Evolutionary conservation across 2,329 filamentous ascomycete species (phyloP).

Genomic region (Stenocarpella maydis): DNA sequence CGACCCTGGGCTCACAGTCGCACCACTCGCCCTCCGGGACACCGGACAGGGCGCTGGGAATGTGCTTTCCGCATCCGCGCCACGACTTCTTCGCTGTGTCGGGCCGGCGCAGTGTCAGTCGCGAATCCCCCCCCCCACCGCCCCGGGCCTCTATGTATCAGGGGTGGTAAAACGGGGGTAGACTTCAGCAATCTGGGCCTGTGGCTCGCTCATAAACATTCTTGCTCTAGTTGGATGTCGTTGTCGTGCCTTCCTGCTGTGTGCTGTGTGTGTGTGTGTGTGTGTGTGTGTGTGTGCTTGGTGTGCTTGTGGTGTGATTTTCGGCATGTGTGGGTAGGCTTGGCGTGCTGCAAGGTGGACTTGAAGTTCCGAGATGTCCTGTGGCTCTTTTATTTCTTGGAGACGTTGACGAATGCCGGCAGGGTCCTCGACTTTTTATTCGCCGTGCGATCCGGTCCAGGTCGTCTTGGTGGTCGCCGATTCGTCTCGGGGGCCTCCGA

Average conservation of each 20-base stretch:
- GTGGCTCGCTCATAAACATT: slow-evolving; percentile 54
- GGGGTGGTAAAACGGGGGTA: not conserved
- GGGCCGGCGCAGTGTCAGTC: not conserved
- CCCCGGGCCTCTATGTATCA: too few species aligned
- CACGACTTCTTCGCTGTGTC: slow-evolving; percentile 55
- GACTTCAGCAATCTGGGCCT: slow-evolving; percentile 52
- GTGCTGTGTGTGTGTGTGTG: not conserved
- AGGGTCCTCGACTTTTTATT: not conserved
- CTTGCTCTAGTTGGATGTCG: too few species aligned
- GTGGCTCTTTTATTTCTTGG: not conserved
- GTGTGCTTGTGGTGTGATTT: too few species aligned
- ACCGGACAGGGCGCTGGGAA: slow-evolving; percentile 53
- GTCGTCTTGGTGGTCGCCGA: slow-evolving; percentile 12
- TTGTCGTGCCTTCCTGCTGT: not conserved
- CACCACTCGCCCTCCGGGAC: slow-evolving; percentile 57
- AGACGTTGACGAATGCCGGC: not conserved
- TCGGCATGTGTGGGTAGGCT: not conserved
- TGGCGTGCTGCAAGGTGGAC: not conserved
- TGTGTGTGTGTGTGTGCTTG: too few species aligned
- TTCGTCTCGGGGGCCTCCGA: not conserved
- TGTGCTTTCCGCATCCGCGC: slow-evolving; percentile 59
- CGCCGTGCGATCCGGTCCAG: slow-evolving; percentile 4
- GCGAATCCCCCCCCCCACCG: too few species aligned
- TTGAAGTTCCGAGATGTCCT: not conserved
- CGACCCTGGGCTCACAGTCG: slow-evolving; percentile 54